Evolutionary conservation across 2,329 filamentous ascomycete genomes (phyloP).

Genomic region (Epichloe gansuensis): DNA sequence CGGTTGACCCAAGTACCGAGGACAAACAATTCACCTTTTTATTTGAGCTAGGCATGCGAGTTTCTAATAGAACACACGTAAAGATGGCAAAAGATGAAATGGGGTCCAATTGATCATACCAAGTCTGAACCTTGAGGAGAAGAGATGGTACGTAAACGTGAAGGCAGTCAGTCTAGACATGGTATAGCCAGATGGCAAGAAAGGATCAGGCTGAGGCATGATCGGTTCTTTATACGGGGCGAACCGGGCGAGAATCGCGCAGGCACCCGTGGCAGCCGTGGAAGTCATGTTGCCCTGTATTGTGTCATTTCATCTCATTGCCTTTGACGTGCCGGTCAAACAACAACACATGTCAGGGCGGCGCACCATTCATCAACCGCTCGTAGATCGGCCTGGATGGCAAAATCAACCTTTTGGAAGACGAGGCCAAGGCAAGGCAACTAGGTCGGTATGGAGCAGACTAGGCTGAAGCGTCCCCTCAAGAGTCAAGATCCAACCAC

Average conservation of each 20-base stretch:
- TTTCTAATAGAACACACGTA: too few species aligned
- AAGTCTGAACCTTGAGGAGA: too few species aligned
- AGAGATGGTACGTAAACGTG: too few species aligned
- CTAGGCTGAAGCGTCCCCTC: background rate
- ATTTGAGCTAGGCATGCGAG: too few species aligned
- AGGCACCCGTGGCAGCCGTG: background rate
- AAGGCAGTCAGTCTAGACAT: background rate
- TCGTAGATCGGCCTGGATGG: background rate
- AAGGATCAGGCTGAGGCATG: background rate
- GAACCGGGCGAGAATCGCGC: background rate
- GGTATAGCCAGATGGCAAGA: background rate
- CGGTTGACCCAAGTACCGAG: too few species aligned
- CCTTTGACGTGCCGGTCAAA: background rate
- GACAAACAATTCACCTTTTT: too few species aligned
- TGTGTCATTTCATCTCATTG: background rate
- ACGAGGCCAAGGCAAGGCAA: background rate
- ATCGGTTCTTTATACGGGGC: background rate
- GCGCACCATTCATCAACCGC: background rate
- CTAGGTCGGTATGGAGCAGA: background rate
- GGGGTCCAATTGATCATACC: too few species aligned
- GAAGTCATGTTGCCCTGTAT: background rate
- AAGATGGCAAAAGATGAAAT: too few species aligned
- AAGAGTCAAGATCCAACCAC: background rate
- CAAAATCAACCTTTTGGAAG: background rate
- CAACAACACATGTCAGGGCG: background rate